These are phyloP conservation scores for Plasmodium knowlesi DNA, from an alignment of 169 alveolate species.

Conservation along the genomic window DNA sequence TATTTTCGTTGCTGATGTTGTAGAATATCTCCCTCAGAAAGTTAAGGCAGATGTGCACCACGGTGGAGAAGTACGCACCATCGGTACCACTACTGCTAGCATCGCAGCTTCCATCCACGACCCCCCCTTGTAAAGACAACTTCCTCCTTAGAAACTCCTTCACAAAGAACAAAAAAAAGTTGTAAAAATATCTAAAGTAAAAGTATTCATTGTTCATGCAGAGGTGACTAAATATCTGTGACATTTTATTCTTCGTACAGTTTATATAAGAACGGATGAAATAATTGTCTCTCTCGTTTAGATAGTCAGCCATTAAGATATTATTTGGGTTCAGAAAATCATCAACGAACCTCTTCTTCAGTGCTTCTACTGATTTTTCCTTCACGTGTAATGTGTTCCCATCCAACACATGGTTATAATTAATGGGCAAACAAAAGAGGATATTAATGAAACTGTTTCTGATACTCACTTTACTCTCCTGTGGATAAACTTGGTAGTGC, in stretches of 20 bases:
- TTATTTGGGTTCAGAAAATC: conserved; percentile 4
- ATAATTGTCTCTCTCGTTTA: conserved; percentile 7
- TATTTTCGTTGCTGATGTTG: conserved; percentile 33
- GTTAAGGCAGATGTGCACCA: conserved; percentile 51
- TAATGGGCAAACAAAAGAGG: conserved; percentile 15
- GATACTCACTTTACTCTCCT: conserved; percentile 30
- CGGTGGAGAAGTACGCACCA: background rate
- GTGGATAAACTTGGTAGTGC: conserved; percentile 10
- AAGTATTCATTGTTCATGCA: conserved; percentile 31
- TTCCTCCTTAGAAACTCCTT: background rate
- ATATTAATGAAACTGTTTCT: conserved; percentile 44
- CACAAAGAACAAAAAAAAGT: conserved; percentile 32
- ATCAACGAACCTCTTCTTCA: conserved; percentile 8
- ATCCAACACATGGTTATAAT: conserved; percentile 21
- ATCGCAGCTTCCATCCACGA: too few relatives aligned
- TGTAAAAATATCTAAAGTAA: conserved; percentile 40
- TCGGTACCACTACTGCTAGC: background rate
- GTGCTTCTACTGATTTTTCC: conserved; percentile 8
- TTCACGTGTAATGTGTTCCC: conserved; percentile 8
- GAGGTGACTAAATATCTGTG: conserved; percentile 57
- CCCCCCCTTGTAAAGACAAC: background rate
- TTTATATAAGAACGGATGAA: conserved; percentile 4
- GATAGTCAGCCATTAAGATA: background rate
- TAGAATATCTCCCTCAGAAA: conserved; percentile 43
- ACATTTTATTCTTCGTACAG: conserved; percentile 25